phyloP scores from a whole-genome alignment of 495 filamentous ascomycete genomes.

The Chlorociboria aeruginascens region DNA sequence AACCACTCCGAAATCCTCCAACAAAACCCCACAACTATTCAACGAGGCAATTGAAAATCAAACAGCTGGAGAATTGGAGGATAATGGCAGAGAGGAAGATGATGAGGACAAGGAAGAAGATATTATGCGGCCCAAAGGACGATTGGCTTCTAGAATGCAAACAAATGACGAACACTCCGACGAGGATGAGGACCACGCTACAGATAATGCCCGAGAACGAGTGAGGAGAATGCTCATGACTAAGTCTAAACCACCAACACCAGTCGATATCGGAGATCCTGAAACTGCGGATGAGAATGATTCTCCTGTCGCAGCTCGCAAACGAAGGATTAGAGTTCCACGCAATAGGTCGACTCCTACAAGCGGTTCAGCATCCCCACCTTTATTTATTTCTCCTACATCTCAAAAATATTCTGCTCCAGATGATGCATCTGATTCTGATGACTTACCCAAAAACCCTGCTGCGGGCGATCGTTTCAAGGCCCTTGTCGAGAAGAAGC shows the following conservation, averaged over 20 bases:
- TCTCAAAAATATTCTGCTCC: constrained; percentile 14
- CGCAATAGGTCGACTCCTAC: constrained; percentile 18
- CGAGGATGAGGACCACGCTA: constrained; percentile 11
- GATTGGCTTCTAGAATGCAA: constrained; percentile 60
- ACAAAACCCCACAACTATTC: background rate
- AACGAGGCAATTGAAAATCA: background rate
- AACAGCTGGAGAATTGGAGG: constrained; percentile 12
- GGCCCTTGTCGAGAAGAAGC: constrained; percentile 59
- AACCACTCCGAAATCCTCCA: constrained; percentile 6
- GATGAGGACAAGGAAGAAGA: constrained; percentile 31
- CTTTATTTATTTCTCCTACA: constrained; percentile 32
- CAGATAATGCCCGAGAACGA: constrained; percentile 10
- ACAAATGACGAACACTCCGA: constrained; percentile 18
- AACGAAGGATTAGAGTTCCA: constrained; percentile 11
- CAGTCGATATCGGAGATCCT: background rate
- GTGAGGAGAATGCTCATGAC: constrained; percentile 13
- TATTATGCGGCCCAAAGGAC: constrained; percentile 51
- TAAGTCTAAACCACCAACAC: constrained; percentile 11
- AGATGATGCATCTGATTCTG: constrained; percentile 25
- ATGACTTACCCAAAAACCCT: constrained; percentile 34
- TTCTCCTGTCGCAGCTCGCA: constrained; percentile 13
- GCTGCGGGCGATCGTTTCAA: constrained; percentile 45
- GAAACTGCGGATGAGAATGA: constrained; percentile 16
- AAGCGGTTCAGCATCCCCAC: constrained; percentile 28
- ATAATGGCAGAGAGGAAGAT: constrained; percentile 17